Base-by-base conservation (phyloP, 106 monocot genomes). In the Chionographis japonica region DNA sequence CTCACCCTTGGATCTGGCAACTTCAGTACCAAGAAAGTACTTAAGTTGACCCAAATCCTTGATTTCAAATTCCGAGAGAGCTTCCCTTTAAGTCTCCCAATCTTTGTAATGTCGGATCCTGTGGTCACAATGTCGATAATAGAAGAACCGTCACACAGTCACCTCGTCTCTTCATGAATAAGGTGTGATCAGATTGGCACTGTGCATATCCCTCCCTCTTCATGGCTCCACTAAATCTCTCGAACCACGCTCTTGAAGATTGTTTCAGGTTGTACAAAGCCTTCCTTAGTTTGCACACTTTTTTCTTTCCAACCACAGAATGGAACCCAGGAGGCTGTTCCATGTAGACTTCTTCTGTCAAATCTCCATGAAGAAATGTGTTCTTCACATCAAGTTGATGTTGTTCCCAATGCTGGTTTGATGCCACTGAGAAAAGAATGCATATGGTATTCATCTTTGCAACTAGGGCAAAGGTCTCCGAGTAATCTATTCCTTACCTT, bases 1-100 rank as follows among this genome's bases (percentile, higher is more conserved):
- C 12, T 4, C 66, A 8, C 17, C 41, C 12, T 42, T 42, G 12
- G 42, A 12, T 18, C 4, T 6, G 6, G 49, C 46, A 14, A 66
- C 18, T 40, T 66, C 49, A 15, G 50, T 50, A 4, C 66, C 66
- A 66, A 51, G 66, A 50, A 66, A 66, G 36, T 66, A 66, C n/a
- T 43, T 66, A 6, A 50, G 52, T 50, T 15, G 46, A 9, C 66
- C 42, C 5, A 66, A 40, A 14, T 67, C 67, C 8, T 67, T 67
- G n/a, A 67, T 52, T 14, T 54, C 67, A 67, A 67, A 67, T 27
- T 27, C 27, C 1, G 27, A 27, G 27, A 27, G 27, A 27, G 27
- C 27, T 27, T 27, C 27, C 27, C 27, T 27, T 27, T 27, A 27
- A 27, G 27, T 27, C 27, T 27, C n/a, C n/a, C 27, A 27, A 27